These are phyloP conservation scores for Filobasidium wieringae DNA, from an alignment of 768 basidiomycete species.

Conservation along the genomic window DNA sequence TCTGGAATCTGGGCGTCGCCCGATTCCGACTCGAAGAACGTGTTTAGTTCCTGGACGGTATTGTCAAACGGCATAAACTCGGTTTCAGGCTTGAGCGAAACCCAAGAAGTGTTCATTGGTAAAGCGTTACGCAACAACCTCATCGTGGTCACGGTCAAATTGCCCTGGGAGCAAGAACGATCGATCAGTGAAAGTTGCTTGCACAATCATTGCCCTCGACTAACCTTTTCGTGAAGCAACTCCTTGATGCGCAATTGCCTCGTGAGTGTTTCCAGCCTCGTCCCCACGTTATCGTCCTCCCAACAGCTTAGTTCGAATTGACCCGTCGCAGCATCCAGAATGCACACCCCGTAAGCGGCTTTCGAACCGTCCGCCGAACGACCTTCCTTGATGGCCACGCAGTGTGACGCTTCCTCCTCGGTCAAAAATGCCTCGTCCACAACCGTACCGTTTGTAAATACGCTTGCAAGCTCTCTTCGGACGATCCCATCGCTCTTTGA, in stretches of 20 bases:
- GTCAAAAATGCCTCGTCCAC: slow-evolving; percentile 77
- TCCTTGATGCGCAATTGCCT: slow-evolving; percentile 85
- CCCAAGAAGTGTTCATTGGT: slow-evolving; percentile 76
- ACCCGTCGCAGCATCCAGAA: slow-evolving; percentile 87
- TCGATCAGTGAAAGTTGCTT: no score
- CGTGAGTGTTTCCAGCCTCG: slow-evolving; percentile 83
- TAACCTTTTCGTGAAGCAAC: slow-evolving; percentile 75
- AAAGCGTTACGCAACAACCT: slow-evolving; percentile 70
- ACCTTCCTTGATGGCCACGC: slow-evolving; percentile 63
- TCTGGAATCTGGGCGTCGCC: slow-evolving; percentile 46
- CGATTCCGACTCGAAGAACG: slow-evolving; percentile 24
- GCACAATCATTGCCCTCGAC: slow-evolving; percentile 8
- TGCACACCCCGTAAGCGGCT: slow-evolving; percentile 64
- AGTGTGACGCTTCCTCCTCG: slow-evolving; percentile 91
- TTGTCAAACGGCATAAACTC: slow-evolving; percentile 57
- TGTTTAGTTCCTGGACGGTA: slow-evolving; percentile 23
- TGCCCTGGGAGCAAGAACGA: slow-evolving; percentile 49
- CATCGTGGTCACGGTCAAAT: slow-evolving; percentile 67
- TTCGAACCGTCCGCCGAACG: not conserved
- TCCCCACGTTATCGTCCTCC: slow-evolving; percentile 83
- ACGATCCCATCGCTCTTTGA: slow-evolving; percentile 55
- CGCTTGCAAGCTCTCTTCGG: slow-evolving; percentile 78
- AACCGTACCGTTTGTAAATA: slow-evolving; percentile 91
- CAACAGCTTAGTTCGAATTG: slow-evolving; percentile 85
- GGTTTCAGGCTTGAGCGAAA: slow-evolving; percentile 56